These are phyloP conservation scores for Scutellaria galericulata DNA, from an alignment of 257 asterid species.

Conservation along the genomic window DNA sequence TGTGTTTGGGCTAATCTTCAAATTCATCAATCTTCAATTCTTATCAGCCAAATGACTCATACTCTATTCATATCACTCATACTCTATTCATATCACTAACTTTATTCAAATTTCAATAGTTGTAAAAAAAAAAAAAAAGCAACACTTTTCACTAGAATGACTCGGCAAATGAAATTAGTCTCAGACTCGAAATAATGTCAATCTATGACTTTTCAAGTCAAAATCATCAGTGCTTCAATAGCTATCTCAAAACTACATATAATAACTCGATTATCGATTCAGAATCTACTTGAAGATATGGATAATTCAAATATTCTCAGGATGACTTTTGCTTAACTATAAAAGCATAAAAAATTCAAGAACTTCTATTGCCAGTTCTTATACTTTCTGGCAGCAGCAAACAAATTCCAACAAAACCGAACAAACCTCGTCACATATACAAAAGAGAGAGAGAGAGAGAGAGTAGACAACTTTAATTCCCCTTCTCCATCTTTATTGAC, in stretches of 20 bases:
- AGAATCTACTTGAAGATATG: neutral
- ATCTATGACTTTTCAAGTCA: slow-evolving; percentile 10
- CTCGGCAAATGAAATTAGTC: slow-evolving; percentile 16
- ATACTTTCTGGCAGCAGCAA: neutral
- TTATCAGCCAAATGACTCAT: too few relatives aligned
- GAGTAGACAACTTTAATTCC: neutral
- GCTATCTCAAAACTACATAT: slow-evolving; percentile 12
- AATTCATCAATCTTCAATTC: too few relatives aligned
- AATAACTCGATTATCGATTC: slow-evolving; percentile 2
- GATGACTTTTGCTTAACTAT: neutral
- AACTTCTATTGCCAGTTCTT: neutral
- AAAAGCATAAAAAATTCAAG: neutral
- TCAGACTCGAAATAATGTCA: neutral
- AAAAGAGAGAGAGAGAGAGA: too few relatives aligned
- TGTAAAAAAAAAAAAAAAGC: too few relatives aligned
- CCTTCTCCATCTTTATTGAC: neutral
- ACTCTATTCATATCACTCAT: too few relatives aligned
- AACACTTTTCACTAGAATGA: neutral
- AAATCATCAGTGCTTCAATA: neutral
- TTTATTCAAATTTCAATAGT: slow-evolving; percentile 16
- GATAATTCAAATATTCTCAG: too few relatives aligned
- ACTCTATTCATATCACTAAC: too few relatives aligned
- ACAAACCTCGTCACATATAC: too few relatives aligned
- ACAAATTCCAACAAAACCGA: too few relatives aligned
- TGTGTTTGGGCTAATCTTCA: too few relatives aligned